Base-by-base conservation (phyloP, 805 yeast genomes). In the Sungouiella thailandica region DNA sequence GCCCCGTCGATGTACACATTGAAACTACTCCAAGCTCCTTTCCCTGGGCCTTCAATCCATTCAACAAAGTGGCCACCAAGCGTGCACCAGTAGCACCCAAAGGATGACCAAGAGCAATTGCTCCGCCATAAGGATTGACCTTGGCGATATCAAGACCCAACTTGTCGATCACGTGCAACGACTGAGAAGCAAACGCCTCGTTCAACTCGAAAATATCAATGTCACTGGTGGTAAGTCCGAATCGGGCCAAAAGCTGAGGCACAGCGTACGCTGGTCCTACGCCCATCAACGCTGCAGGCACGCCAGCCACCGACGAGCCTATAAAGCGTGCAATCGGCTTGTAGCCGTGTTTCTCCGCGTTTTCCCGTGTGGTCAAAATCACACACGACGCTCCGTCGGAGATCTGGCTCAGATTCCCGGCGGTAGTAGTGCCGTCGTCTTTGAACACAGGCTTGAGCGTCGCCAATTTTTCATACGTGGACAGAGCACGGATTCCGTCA, bases 41-140 rank as follows among this genome's bases (percentile, higher is more conserved):
- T 16, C 50, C 55, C 25, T 44, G 47, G 5, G 53, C 46, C 15
- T 40, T 39, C 28, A 64, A 48, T 4, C 62, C 65, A 29, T 60
- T 60, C 23, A 62, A 28, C 28, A 65, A 49, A 3, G 68, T 65
- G n/a, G 64, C 49, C 11, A 58, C 44, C 13, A 58, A 45, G 35
- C 71, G 49, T 19, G 73, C 77, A 3, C 68, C 62, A 17, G 94
- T 83, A 44, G 86, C 81, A 25, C 94, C 95, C 17, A 31, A 28
- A 4, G 39, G 35, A 19, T 36, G 39, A 16, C 39, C 39, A 27
- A 31, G 28, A 5, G 39, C 39, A 17, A 36, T 36, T 25, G 39
- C 39, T 3, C 39, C 39, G 26, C 50, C 50, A 33, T 35, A 39
- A 3, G 44, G 47, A 28, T 49, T 49, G 12, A 49, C 89, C 55